Percentiles rank a stretch among this genome's conserved stretches.
phyloP scores from a whole-genome alignment of 495 filamentous ascomycete species.

The Penicillium ucsense region DNA sequence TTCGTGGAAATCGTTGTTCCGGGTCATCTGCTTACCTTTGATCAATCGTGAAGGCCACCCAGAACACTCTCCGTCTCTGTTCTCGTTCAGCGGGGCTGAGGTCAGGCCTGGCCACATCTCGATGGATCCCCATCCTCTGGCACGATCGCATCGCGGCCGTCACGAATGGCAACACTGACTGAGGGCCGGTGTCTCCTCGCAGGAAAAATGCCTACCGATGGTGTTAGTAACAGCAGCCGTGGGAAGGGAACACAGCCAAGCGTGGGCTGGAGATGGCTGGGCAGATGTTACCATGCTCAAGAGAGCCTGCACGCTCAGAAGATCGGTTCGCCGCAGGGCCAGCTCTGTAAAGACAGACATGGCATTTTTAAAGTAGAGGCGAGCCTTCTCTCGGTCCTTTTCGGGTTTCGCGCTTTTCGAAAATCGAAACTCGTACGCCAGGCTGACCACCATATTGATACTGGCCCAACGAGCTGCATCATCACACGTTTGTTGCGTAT shows the following conservation, averaged over 20 bases:
- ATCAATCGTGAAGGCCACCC: slow-evolving; percentile 92
- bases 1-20: no score
- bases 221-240: background rate
- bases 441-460: slow-evolving; percentile 82
- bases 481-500: slow-evolving; percentile 80
- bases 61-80: slow-evolving; percentile 90
- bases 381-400: slow-evolving; percentile 83
- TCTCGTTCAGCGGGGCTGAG: slow-evolving; percentile 77
- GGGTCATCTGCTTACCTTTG: slow-evolving; percentile 51
- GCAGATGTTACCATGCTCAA: slow-evolving; percentile 62
- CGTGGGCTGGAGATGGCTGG: no score
- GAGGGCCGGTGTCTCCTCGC: slow-evolving; percentile 89
- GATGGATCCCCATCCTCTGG: slow-evolving; percentile 93
- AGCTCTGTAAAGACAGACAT: slow-evolving; percentile 84
- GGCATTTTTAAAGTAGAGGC: slow-evolving; percentile 91
- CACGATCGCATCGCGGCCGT: slow-evolving; percentile 83
- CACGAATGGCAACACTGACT: slow-evolving; percentile 79
- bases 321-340: slow-evolving; percentile 84
- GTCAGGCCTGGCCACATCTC: slow-evolving; percentile 73
- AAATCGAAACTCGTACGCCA: slow-evolving; percentile 79
- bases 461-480: slow-evolving; percentile 96
- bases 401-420: slow-evolving; percentile 79
- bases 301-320: slow-evolving; percentile 87
- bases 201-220: slow-evolving; percentile 64
- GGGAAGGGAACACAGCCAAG: no score